Base-by-base conservation (phyloP, 129 eudicot species). In the Chrysanthemum seticuspe region DNA sequence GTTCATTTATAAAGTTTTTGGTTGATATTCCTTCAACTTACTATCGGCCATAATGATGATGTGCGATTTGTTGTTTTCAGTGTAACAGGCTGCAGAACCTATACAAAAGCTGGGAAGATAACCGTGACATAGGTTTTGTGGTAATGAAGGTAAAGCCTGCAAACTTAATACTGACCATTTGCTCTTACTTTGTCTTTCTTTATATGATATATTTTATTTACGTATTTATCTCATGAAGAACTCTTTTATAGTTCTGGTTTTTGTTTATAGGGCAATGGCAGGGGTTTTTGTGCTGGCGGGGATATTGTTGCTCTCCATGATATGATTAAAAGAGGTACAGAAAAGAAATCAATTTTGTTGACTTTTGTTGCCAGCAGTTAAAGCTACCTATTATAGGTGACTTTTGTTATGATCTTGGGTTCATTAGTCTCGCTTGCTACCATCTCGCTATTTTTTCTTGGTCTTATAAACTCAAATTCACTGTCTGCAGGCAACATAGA, bases 241-340 rank as follows among this genome's bases (percentile, higher is more conserved):
- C 16, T 62, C 66, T 3, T 64, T 69, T 15, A 12, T 59, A 59
- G 40, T 59, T 59, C 15, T 61, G 40, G 44, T 21, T 61, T 61
- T 61, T 1, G 45, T 61, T 11, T 85, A 78, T 76, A 91, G 97
- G 97, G 96, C 70, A 87, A 83, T 62, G 93, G 86, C 82, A 84
- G 85, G 83, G 90, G 88, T 21, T 88, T 91, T 83, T 76, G 77
- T 71, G 90, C 92, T 72, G 97, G 96, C 16, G 96, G 96, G 62
- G 91, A 91, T 81, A 76, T 91, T 63, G 91, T 91, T 66, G 10
- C 84, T 45, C 56, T 88, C 34, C 77, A 76, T 79, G 82, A 81
- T 36, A 58, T 56, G 47, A 50, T 85, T 8, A 72, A 72, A 65
- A 23, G 83, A 88, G 91, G 86, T 73, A 13, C 49, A 62, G 14